Conservation (phyloP, 2,329 filamentous ascomycete species). For the Chalaropsis ovoidea region DNA sequence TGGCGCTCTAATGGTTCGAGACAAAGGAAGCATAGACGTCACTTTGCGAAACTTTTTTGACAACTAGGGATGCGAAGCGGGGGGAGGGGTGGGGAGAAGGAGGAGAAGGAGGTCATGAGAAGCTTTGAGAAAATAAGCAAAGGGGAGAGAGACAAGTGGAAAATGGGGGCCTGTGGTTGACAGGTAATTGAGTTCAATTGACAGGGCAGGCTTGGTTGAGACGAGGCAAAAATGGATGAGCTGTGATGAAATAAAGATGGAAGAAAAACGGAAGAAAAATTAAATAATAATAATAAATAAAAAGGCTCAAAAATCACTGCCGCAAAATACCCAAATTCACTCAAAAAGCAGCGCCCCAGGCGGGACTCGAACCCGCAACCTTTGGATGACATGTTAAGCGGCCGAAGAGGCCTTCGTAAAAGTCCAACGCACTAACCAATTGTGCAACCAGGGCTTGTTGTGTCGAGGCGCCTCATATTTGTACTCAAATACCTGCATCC, state of each 20-base stretch:
- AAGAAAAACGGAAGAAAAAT: no score
- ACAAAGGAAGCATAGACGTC: slow-evolving; percentile 11
- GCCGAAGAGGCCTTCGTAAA: slow-evolving; percentile 21
- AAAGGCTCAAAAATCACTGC: background rate
- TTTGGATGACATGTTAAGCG: slow-evolving; percentile 25
- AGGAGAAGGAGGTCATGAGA: background rate
- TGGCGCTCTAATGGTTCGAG: slow-evolving; percentile 11
- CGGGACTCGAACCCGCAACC: slow-evolving; percentile 28
- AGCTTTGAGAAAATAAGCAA: slow-evolving; percentile 9
- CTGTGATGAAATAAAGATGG: slow-evolving; percentile 6
- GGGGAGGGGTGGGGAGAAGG: background rate
- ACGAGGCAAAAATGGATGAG: background rate
- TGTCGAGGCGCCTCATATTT: background rate
- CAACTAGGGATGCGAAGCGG: slow-evolving; percentile 2
- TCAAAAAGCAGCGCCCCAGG: slow-evolving; percentile 25
- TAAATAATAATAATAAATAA: background rate
- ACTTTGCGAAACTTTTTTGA: slow-evolving; percentile 10
- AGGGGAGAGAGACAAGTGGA: background rate
- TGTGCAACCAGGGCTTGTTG: slow-evolving; percentile 27
- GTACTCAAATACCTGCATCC: background rate
- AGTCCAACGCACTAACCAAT: slow-evolving; percentile 28
- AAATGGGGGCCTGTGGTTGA: no score
- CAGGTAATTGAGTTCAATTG: background rate
- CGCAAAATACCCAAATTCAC: background rate
- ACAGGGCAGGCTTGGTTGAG: background rate